Conservation (phyloP, 139 green algal genomes). For the Chlorella vulgaris region DNA sequence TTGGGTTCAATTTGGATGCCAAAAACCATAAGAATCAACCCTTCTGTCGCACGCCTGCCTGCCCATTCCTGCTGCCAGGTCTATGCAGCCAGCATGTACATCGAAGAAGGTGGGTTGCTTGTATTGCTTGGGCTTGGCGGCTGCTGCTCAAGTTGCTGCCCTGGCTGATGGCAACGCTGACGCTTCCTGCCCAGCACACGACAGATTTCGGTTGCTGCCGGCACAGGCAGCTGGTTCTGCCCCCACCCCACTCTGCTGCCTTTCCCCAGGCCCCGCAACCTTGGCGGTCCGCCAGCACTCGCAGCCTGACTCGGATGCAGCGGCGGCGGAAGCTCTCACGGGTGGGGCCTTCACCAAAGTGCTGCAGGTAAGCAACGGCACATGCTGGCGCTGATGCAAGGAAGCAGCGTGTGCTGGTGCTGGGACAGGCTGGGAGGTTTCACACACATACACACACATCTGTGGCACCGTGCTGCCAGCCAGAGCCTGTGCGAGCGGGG, state of each 20-base stretch:
- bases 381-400: background rate
- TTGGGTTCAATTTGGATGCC: no score
- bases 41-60: no score
- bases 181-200: no score
- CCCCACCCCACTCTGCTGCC: background rate
- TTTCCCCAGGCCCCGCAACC: background rate
- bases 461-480: no score
- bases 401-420: background rate
- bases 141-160: background rate
- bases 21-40: no score
- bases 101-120: background rate
- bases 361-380: background rate
- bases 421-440: no score
- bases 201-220: background rate
- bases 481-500: no score
- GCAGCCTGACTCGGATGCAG: background rate
- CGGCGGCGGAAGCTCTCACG: background rate
- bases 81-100: background rate
- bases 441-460: no score
- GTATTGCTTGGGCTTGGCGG: background rate
- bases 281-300: background rate
- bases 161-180: no score
- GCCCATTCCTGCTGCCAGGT: background rate
- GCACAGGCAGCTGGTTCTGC: no score
- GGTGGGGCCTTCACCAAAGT: background rate